phyloP scores from a whole-genome alignment of 192 early-diverging fungal species.

The Rhizophlyctis rosea region DNA sequence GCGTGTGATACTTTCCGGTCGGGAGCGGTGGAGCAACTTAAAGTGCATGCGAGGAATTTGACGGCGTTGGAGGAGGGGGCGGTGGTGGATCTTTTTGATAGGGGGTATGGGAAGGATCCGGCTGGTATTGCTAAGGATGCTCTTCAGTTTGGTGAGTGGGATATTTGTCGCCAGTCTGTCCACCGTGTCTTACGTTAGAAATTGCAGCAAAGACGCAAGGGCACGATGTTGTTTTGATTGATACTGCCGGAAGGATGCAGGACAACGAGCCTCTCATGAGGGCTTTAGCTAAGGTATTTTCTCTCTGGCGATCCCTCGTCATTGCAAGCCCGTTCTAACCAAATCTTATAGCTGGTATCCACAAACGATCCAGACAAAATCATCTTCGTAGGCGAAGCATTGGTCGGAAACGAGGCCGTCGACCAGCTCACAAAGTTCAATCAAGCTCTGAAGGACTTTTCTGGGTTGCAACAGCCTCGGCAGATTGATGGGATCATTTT shows the following conservation, averaged over 20 bases:
- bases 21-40: constrained; percentile 93
- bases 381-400: constrained; percentile 94
- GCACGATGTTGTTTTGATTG: constrained; percentile 91
- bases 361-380: constrained; percentile 94
- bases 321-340: neutral
- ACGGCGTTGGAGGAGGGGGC: constrained; percentile 62
- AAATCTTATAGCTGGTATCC: constrained; percentile 60
- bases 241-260: constrained; percentile 97
- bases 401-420: constrained; percentile 96
- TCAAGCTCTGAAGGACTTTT: constrained; percentile 86
- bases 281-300: constrained; percentile 77
- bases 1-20: constrained; percentile 96
- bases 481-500: constrained; percentile 96
- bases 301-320: neutral
- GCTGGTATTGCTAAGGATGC: constrained; percentile 95
- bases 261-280: constrained; percentile 98
- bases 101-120: constrained; percentile 96
- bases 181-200: neutral
- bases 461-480: constrained; percentile 70
- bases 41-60: constrained; percentile 86
- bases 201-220: constrained; percentile 55
- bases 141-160: constrained; percentile 63
- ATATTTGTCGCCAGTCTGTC: neutral
- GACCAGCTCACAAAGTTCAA: constrained; percentile 97
- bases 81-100: constrained; percentile 89